Base-by-base conservation (phyloP, 1,284 basidiomycete genomes). In the Peniophora sp. region DNA sequence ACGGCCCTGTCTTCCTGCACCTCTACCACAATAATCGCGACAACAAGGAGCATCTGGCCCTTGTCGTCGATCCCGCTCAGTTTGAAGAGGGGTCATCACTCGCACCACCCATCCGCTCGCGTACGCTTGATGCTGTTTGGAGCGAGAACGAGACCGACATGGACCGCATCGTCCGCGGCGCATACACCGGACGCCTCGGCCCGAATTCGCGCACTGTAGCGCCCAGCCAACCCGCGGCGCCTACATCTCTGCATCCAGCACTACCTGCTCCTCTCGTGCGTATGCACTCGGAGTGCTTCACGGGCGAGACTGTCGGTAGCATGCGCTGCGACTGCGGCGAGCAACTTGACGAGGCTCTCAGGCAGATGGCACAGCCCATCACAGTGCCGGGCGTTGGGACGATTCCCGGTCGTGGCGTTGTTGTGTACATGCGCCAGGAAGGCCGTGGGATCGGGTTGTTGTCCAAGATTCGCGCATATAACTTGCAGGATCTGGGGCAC, bases 271-370 rank as follows among this genome's bases (percentile, higher is more conserved):
- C 97, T 0, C 80, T 99, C 49, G 85, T 99, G 32, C 83, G 97
- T 20, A 95, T 99, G 50, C 97, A 99, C 69, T 96, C 92, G 18
- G 97, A 99, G 66, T 99, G 97, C 67, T 99, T 95, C 68, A 99
- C 97, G 0, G 97, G 97, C 39, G 97, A 99, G 69, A 99, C 95
- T 9, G 86, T 98, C 53, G 97, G 97, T 10, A 96, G 92, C 63
- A 95, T 97, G 86, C 86, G 97, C 27, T 99, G 97, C 67, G 97
- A 99, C 67, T 99, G 97, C 63, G 97, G 97, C 17, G 95, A 99
- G 67, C 97, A 99, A 67, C 78, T 99, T 14, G 94, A 98, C 68
- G 95, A 98, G 66, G 94, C 97, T 23, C 85, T 99, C 58, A 83
- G 93, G 9, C 84, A 88, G 57, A 98, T 99, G 57, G 88, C 88